Evolutionary conservation across 2,329 filamentous ascomycete species (phyloP).

Genomic region (Nemania diffusa): DNA sequence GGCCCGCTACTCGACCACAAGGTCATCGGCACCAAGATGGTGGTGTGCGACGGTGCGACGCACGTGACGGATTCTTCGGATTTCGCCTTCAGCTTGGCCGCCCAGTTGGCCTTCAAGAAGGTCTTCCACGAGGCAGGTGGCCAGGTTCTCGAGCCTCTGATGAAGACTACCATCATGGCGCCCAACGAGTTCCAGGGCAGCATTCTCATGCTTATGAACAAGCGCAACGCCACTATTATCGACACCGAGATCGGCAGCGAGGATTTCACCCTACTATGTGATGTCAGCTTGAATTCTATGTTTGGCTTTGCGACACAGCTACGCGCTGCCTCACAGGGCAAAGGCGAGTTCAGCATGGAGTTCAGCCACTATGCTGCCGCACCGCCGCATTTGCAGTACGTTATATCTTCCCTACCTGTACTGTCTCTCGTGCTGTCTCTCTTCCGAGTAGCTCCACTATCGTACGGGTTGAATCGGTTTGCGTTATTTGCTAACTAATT

Average conservation of each 20-base stretch:
- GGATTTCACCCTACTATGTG: conserved; percentile 91
- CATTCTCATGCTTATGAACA: conserved; percentile 94
- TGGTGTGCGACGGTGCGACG: conserved; percentile 94
- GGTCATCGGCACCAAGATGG: conserved; percentile 89
- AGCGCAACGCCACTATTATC: conserved; percentile 92
- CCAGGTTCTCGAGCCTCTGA: conserved; percentile 90
- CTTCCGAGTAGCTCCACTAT: not conserved
- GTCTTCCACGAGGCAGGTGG: conserved; percentile 85
- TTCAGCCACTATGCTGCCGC: conserved; percentile 95
- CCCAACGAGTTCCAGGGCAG: conserved; percentile 98
- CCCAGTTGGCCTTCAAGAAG: conserved; percentile 96
- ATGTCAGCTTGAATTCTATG: conserved; percentile 96
- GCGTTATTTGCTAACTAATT: conserved; percentile 41
- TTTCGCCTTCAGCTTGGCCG: conserved; percentile 93
- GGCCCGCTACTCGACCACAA: conserved; percentile 93
- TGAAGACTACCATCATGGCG: conserved; percentile 97
- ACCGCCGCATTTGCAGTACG: conserved; percentile 87
- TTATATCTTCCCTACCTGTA: conserved; percentile 47
- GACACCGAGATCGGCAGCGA: conserved; percentile 95
- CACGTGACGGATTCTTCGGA: conserved; percentile 98
- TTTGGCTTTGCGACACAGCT: conserved; percentile 95
- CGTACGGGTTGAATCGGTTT: conserved; percentile 19
- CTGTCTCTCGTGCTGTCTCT: conserved; percentile 12
- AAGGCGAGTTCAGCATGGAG: conserved; percentile 99
- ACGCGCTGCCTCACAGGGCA: conserved; percentile 93